Conservation (phyloP, 805 yeast species). For the Zygotorulaspora danielsina region DNA sequence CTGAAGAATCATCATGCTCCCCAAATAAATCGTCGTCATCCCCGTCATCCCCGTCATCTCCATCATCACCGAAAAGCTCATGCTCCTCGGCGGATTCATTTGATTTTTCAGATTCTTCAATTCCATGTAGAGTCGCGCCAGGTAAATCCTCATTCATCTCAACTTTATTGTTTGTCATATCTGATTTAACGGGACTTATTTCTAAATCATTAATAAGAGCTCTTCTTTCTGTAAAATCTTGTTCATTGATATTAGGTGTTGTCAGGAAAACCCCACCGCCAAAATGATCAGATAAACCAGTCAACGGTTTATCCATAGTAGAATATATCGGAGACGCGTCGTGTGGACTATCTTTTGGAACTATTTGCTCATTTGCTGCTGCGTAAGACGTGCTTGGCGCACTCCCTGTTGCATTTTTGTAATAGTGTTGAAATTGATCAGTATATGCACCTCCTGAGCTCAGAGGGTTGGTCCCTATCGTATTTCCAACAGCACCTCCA, state of each 20-base stretch:
- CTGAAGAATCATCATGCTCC: constrained; percentile 32
- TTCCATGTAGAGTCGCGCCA: background rate
- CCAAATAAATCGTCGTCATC: constrained; percentile 37
- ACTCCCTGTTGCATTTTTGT: constrained; percentile 19
- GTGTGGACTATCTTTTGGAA: constrained; percentile 10
- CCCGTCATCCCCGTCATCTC: constrained; percentile 32
- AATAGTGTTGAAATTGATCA: constrained; percentile 31
- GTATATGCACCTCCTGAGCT: constrained; percentile 34
- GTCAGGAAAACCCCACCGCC: constrained; percentile 15
- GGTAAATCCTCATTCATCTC: background rate
- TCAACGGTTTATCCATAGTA: constrained; percentile 10
- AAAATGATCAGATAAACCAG: constrained; percentile 15
- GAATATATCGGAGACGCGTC: constrained; percentile 14
- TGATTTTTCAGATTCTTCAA: background rate
- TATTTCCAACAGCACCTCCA: constrained; percentile 16
- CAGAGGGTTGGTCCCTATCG: constrained; percentile 27
- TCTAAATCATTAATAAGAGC: constrained; percentile 10
- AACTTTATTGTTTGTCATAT: constrained; percentile 7
- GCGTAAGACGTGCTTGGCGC: constrained; percentile 12
- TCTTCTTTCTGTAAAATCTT: constrained; percentile 17
- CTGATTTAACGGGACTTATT: constrained; percentile 19
- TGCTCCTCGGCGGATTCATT: constrained; percentile 24
- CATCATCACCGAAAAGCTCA: constrained; percentile 30
- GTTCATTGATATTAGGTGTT: constrained; percentile 22
- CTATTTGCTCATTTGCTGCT: constrained; percentile 7